A percentile compares a stretch with the other conserved stretches of the same genome.
phyloP scores from a whole-genome alignment of 495 filamentous ascomycete genomes.

The Aspergillus ellipticus region DNA sequence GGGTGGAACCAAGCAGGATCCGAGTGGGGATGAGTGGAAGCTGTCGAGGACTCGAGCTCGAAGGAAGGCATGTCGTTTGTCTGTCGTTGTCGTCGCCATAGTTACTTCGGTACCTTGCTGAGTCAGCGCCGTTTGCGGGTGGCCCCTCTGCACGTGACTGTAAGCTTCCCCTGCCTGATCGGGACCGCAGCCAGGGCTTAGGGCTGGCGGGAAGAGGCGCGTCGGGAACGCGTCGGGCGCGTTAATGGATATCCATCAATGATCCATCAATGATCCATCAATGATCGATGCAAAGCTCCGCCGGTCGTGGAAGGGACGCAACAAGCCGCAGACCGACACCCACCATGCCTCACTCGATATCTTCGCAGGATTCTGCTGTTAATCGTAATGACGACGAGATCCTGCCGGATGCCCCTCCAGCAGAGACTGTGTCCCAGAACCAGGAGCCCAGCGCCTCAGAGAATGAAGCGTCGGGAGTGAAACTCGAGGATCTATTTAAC shows the following conservation, averaged over 20 bases:
- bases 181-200: constrained; percentile 20
- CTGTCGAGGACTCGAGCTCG: not conserved
- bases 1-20: constrained; percentile 4
- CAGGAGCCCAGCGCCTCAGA: constrained; percentile 19
- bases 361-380: constrained; percentile 28
- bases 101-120: constrained; percentile 6
- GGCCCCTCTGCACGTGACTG: constrained; percentile 10
- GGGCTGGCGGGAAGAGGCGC: constrained; percentile 8
- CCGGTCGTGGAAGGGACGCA: not conserved
- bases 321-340: constrained; percentile 1
- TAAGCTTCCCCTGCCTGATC: not conserved
- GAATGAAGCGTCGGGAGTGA: constrained; percentile 46
- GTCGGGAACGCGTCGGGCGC: constrained; percentile 23
- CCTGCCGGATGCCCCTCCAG: constrained; percentile 38
- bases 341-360: constrained; percentile 53
- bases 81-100: not conserved
- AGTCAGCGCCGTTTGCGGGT: constrained; percentile 18
- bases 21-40: not conserved
- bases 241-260: constrained; percentile 18
- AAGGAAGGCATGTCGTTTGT: not conserved
- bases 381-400: constrained; percentile 33
- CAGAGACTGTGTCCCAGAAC: constrained; percentile 15
- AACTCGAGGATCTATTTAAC: constrained; percentile 78
- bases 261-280: not conserved
- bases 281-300: not conserved